Evolutionary conservation across 2,329 filamentous ascomycete species (phyloP).

Genomic region (Cladobotryum mycophilum): DNA sequence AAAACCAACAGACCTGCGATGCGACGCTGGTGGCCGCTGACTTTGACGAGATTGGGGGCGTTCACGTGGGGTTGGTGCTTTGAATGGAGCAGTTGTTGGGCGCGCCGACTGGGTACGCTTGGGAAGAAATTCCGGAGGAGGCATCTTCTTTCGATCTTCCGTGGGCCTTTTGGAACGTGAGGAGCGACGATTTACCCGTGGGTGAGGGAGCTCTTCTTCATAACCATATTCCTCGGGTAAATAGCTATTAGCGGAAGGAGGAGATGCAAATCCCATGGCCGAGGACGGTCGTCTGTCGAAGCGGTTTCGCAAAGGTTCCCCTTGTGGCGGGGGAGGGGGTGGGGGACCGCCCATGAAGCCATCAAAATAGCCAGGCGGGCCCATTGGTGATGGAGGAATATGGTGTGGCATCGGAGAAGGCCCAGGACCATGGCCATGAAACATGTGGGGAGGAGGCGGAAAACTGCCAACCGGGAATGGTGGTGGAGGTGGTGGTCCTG

Average conservation of each 20-base stretch:
- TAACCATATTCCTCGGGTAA: conserved; percentile 34
- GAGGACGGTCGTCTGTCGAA: conserved; percentile 33
- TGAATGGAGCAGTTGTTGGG: conserved; percentile 23
- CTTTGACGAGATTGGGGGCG: conserved; percentile 18
- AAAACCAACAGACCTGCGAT: conserved; percentile 28
- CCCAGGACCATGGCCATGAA: conserved; percentile 1
- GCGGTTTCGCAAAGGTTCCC: conserved; percentile 26
- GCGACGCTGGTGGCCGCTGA: conserved; percentile 24
- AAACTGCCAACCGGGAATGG: conserved; percentile 23
- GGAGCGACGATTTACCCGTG: conserved; percentile 33
- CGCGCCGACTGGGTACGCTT: conserved; percentile 30
- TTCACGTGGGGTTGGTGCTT: conserved; percentile 21
- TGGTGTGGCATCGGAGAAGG: conserved; percentile 18
- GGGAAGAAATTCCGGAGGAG: conserved; percentile 36
- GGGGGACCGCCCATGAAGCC: conserved; percentile 20
- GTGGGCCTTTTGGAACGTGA: conserved; percentile 38
- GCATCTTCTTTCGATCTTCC: conserved; percentile 43
- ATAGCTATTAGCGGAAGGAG: conserved; percentile 22
- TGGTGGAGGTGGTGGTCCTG: conserved; percentile 19
- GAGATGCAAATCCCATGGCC: conserved; percentile 30
- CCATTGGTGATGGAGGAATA: conserved; percentile 22
- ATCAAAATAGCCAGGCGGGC: conserved; percentile 27
- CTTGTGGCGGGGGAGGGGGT: conserved; percentile 16
- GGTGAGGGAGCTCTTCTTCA: conserved; percentile 28
- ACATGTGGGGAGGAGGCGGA: conserved; percentile 24